These are phyloP conservation scores for Globomyces sp. DNA, from an alignment of 371 early-diverging fungal species.

Conservation along the genomic window DNA sequence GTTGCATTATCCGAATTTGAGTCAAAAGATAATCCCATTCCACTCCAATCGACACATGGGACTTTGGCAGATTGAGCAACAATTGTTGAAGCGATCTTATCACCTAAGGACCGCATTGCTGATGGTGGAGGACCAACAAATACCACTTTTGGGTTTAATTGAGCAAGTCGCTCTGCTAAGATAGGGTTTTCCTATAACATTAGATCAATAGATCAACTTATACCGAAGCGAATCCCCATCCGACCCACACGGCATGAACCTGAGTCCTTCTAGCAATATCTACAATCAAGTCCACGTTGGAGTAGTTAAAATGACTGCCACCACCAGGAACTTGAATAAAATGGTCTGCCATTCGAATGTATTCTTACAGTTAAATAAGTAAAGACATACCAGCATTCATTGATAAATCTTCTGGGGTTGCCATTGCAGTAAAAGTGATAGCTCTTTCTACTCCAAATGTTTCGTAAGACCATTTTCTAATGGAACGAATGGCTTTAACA, in stretches of 20 bases:
- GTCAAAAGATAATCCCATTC: conserved; percentile 68
- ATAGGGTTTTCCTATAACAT: conserved; percentile 79
- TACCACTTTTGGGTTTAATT: conserved; percentile 63
- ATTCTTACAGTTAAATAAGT: conserved; percentile 54
- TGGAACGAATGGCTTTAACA: conserved; percentile 97
- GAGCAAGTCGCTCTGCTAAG: conserved; percentile 86
- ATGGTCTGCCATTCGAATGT: conserved; percentile 98
- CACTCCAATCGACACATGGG: conserved; percentile 95
- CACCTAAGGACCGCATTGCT: conserved; percentile 98
- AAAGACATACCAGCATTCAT: conserved; percentile 67
- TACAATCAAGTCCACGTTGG: conserved; percentile 96
- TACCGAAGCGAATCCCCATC: conserved; percentile 96
- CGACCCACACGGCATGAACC: conserved; percentile 70
- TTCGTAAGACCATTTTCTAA: conserved; percentile 97
- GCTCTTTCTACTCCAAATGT: conserved; percentile 95
- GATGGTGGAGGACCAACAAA: conserved; percentile 98
- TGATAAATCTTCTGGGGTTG: conserved; percentile 95
- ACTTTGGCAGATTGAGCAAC: conserved; percentile 97
- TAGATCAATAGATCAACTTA: too few species aligned
- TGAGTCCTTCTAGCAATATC: conserved; percentile 95
- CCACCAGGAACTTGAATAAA: conserved; percentile 97
- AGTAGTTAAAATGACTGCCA: conserved; percentile 95
- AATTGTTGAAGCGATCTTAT: conserved; percentile 98
- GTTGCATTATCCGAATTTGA: conserved; percentile 66
- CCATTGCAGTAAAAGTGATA: conserved; percentile 97